Percentiles rank a stretch among this genome's conserved stretches.
Evolutionary conservation across 345 rosid species (phyloP).

Genomic region (Syzygium oleosum): DNA sequence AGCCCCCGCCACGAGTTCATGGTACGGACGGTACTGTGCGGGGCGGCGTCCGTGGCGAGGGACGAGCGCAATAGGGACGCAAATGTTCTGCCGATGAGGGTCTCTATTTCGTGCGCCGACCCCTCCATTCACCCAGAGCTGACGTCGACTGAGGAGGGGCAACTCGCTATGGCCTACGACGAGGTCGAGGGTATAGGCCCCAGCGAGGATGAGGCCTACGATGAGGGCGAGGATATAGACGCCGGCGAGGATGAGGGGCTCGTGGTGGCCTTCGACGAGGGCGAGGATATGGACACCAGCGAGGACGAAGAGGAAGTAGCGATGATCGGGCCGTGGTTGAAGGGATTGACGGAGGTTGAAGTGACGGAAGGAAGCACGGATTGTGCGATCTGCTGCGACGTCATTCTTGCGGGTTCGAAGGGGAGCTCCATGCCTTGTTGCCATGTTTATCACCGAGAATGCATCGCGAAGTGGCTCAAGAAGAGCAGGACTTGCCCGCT

Average conservation of each 20-base stretch:
- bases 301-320: not conserved
- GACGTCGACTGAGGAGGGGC: not conserved
- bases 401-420: not conserved
- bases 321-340: not conserved
- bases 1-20: not conserved
- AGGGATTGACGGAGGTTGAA: not conserved
- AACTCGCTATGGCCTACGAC: not conserved
- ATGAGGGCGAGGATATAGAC: too few species aligned
- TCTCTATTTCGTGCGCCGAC: not conserved
- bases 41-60: not conserved
- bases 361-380: not conserved
- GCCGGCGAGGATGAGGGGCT: not conserved
- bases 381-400: not conserved
- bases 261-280: not conserved
- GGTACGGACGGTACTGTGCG: not conserved
- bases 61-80: not conserved
- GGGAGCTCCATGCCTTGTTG: not conserved
- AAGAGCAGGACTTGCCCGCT: not conserved
- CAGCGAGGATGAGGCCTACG: too few species aligned
- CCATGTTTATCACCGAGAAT: not conserved
- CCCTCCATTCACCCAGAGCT: not conserved
- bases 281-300: not conserved
- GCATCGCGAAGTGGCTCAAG: not conserved
- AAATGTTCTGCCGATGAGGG: not conserved
- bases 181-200: too few species aligned